A percentile compares a stretch with the other conserved stretches of the same genome.
These are phyloP conservation scores for Rhazya stricta DNA, from an alignment of 257 asterid species.

Conservation along the genomic window DNA sequence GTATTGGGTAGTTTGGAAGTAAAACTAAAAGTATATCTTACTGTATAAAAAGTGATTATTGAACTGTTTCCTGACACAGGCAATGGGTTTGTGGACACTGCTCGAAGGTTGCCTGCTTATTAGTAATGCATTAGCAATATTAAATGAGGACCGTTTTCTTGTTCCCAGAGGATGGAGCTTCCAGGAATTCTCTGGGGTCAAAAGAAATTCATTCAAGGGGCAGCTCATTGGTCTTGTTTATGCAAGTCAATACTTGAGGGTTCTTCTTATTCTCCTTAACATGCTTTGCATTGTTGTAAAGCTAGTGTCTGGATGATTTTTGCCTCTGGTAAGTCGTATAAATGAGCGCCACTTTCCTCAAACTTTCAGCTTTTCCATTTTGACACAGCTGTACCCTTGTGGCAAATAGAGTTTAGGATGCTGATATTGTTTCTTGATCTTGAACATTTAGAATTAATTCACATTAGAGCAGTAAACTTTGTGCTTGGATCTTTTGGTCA, in stretches of 20 bases:
- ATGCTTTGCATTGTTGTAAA: slow-evolving; percentile 55
- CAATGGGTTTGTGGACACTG: slow-evolving; percentile 31
- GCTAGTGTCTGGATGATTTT: slow-evolving; percentile 53
- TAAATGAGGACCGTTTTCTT: slow-evolving; percentile 70
- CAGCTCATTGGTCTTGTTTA: slow-evolving; percentile 67
- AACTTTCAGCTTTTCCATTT: not conserved
- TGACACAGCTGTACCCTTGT: not conserved
- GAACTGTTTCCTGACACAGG: not conserved
- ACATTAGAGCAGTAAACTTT: not conserved
- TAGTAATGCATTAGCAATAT: slow-evolving; percentile 34
- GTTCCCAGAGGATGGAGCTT: slow-evolving; percentile 80
- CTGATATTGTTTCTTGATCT: not conserved
- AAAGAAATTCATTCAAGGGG: slow-evolving; percentile 68
- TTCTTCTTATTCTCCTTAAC: slow-evolving; percentile 60
- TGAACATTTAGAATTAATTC: not conserved
- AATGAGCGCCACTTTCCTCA: not conserved
- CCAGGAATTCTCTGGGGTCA: slow-evolving; percentile 66
- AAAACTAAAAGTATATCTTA: not conserved
- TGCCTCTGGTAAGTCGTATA: not conserved
- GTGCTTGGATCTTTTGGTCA: not conserved
- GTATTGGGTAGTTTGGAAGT: not conserved
- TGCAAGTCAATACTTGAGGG: slow-evolving; percentile 65
- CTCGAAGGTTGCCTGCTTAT: slow-evolving; percentile 24
- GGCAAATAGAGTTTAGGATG: not conserved
- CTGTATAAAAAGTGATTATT: not conserved